These are phyloP conservation scores for Actinomortierella ambigua DNA, from an alignment of 371 early-diverging fungal genomes.

Conservation along the genomic window DNA sequence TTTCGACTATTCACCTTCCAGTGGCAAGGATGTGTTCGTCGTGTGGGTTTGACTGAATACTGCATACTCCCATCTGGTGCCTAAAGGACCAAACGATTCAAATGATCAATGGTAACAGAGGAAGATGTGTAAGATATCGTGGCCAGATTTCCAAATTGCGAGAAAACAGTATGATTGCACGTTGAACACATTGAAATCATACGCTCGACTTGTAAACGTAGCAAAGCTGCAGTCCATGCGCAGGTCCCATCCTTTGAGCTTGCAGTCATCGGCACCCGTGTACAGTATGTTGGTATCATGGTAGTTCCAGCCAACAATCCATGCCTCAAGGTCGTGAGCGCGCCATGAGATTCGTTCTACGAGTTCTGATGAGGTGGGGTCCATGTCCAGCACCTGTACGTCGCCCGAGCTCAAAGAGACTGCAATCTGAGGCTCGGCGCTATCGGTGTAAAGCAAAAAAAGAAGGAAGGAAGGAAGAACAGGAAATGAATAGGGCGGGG, in stretches of 20 bases:
- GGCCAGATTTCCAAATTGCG: no score
- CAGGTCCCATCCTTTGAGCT: constrained; percentile 87
- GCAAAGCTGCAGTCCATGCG: constrained; percentile 56
- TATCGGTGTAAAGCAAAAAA: background rate
- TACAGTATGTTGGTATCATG: constrained; percentile 71
- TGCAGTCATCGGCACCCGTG: constrained; percentile 83
- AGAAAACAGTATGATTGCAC: background rate
- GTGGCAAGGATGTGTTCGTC: constrained; percentile 77
- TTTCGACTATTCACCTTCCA: no score
- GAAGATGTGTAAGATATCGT: constrained; percentile 2
- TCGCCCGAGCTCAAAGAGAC: constrained; percentile 76
- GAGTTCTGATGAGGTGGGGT: constrained; percentile 45
- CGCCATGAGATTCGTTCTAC: constrained; percentile 58
- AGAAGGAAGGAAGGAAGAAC: background rate
- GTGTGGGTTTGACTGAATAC: constrained; percentile 82
- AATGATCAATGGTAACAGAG: no score
- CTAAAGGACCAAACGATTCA: constrained; percentile 44
- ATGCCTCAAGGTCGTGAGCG: constrained; percentile 91
- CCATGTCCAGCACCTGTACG: constrained; percentile 52
- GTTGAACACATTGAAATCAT: constrained; percentile 10
- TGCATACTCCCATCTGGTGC: constrained; percentile 84
- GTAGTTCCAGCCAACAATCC: constrained; percentile 89
- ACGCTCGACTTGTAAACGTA: constrained; percentile 57
- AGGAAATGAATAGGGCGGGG: background rate
- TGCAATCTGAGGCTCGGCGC: constrained; percentile 45